These are phyloP conservation scores for Leccinum subspadiceum DNA, from an alignment of 1,284 basidiomycete genomes.

Conservation along the genomic window DNA sequence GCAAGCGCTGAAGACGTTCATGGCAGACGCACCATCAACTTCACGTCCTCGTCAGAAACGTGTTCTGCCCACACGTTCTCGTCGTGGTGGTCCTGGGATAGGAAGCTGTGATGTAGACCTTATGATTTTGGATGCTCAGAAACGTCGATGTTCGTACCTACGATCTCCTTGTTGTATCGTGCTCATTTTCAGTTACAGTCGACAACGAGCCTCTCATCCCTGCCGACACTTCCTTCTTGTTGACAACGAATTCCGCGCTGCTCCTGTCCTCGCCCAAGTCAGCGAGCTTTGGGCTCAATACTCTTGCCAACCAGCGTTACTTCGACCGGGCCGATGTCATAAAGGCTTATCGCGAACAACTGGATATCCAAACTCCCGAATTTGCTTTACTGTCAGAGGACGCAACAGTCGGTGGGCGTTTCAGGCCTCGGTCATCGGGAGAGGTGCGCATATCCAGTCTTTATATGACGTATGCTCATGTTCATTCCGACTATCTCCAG, in stretches of 20 bases:
- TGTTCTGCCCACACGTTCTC: conserved; percentile 74
- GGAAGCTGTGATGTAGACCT: conserved; percentile 75
- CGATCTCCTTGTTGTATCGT: conserved; percentile 11
- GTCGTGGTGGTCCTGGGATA: conserved; percentile 75
- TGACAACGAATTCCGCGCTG: conserved; percentile 65
- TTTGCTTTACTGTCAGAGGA: conserved; percentile 57
- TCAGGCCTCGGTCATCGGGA: conserved; percentile 63
- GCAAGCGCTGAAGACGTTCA: conserved; percentile 18
- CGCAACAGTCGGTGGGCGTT: conserved; percentile 60
- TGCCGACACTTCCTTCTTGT: conserved; percentile 56
- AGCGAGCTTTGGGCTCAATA: conserved; percentile 48
- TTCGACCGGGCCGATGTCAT: conserved; percentile 77
- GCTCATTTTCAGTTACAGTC: conserved; percentile 42
- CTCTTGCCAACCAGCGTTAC: conserved; percentile 63
- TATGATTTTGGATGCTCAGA: conserved; percentile 81
- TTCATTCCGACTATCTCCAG: conserved; percentile 9
- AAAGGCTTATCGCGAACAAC: conserved; percentile 63
- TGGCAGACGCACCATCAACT: conserved; percentile 27
- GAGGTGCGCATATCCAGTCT: conserved; percentile 51
- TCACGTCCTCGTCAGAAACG: conserved; percentile 56
- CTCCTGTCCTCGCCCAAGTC: conserved; percentile 36
- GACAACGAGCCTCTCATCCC: conserved; percentile 73
- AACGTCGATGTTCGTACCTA: conserved; percentile 66
- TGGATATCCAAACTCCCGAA: conserved; percentile 71
- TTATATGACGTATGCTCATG: conserved; percentile 12